Base-by-base conservation (phyloP, 257 asterid species). In the Voacanga thouarsii region DNA sequence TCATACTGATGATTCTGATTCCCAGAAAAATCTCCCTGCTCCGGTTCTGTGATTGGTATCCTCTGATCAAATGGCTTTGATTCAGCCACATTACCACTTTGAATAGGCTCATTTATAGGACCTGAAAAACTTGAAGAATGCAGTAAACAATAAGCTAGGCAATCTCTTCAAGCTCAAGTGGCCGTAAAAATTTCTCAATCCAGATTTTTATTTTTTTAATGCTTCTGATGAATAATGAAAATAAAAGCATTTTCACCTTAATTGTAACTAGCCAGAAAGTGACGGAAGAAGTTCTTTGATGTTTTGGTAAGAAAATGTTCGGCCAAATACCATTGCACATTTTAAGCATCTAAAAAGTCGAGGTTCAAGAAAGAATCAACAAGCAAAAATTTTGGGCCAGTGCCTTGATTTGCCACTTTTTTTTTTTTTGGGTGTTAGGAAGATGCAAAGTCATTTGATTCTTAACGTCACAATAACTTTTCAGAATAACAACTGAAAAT, bases 71-170 rank as follows among this genome's bases (percentile, higher is more conserved):
- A 61, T 74, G 90, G 64, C 85, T 79, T 89, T 37, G 89, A 76
- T 83, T 87, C 91, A 75, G 85, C 83, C 81, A 85, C 75, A 75
- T 84, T 82, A 83, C 85, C 82, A 50, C 76, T 75, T 84, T 76
- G 73, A 78, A 80, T 82, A 72, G 92, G 79, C 89, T 90, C 91
- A 89, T 84, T 86, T 75, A 87, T 80, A 85, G 87, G 89, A 92
- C 97, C 98, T 96, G 98, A 87, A 92, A 92, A 90, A 85, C 97
- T 92, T 91, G 96, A 89, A 86, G 83, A 85, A 75, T 80, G 84
- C 83, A 83, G 81, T 83, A 81, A 84, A 90, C 82, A 87, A 85
- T 88, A 84, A 90, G 91, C 87, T 87, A 84, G 82, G 81, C 80
- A 78, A 80, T 49, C 14, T 24, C 70, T 41, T 6, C 18, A 43